These are phyloP conservation scores for Russula lepida DNA, from an alignment of 768 basidiomycete species.

Conservation along the genomic window DNA sequence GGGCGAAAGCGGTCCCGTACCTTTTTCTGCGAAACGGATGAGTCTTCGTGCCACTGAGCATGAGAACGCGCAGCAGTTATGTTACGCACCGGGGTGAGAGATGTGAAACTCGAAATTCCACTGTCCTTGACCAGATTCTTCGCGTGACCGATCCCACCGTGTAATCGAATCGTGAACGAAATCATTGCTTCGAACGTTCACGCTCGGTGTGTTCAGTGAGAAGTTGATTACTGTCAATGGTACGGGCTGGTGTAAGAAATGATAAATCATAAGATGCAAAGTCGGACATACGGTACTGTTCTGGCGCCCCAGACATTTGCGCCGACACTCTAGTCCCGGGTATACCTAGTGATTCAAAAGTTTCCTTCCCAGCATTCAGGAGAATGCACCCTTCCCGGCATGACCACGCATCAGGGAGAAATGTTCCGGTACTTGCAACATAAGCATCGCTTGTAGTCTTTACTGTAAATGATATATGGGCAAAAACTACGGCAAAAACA, in stretches of 20 bases:
- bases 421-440: slow-evolving; percentile 25
- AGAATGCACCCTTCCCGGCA: slow-evolving; percentile 52
- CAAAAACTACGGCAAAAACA: slow-evolving; percentile 22
- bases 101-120: slow-evolving; percentile 19
- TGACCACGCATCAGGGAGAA: slow-evolving; percentile 51
- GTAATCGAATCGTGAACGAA: slow-evolving; percentile 7
- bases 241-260: neutral
- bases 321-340: slow-evolving; percentile 47
- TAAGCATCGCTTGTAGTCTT: slow-evolving; percentile 5
- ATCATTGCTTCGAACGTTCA: slow-evolving; percentile 11
- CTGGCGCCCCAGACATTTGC: slow-evolving; percentile 36
- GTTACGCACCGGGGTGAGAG: slow-evolving; percentile 4
- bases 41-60: neutral
- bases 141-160: slow-evolving; percentile 14
- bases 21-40: neutral
- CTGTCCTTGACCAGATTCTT: slow-evolving; percentile 16
- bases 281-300: slow-evolving; percentile 25
- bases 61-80: neutral
- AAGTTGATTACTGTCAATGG: neutral
- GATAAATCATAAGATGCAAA: slow-evolving; percentile 31
- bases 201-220: neutral
- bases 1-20: neutral
- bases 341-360: slow-evolving; percentile 55
- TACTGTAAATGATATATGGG: neutral
- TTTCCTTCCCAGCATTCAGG: slow-evolving; percentile 44